Percentiles rank a stretch among this genome's conserved stretches.
phyloP scores from a whole-genome alignment of 148 eudicot species.

The Rhododendron vialii region DNA sequence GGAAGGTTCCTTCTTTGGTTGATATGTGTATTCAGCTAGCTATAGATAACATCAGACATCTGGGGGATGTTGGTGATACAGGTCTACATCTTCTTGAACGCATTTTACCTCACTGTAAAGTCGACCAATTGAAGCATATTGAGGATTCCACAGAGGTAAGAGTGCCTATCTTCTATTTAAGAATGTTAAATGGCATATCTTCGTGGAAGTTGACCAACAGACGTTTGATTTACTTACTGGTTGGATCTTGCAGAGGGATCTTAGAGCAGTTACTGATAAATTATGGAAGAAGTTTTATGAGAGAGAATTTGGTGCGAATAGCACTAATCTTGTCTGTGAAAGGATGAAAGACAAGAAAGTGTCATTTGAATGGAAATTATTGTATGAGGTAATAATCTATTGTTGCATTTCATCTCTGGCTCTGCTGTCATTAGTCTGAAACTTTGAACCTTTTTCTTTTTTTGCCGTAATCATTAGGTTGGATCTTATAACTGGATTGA shows the following conservation, averaged over 20 bases:
- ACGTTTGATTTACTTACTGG: neutral
- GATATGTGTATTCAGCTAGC: constrained; percentile 80
- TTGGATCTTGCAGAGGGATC: constrained; percentile 65
- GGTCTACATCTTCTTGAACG: constrained; percentile 69
- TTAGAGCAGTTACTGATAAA: constrained; percentile 68
- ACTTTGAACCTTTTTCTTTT: neutral
- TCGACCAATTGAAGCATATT: constrained; percentile 72
- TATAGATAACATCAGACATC: constrained; percentile 73
- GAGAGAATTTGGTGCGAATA: constrained; percentile 47
- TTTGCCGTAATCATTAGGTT: neutral
- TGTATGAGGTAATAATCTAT: constrained; percentile 59
- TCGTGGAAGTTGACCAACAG: neutral
- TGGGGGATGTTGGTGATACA: constrained; percentile 80
- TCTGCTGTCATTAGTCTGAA: neutral
- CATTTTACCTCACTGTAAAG: constrained; percentile 78
- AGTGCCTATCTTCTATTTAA: constrained; percentile 4
- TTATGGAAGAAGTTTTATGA: constrained; percentile 79
- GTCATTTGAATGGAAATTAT: constrained; percentile 55
- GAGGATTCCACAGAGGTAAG: constrained; percentile 77
- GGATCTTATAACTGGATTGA: neutral
- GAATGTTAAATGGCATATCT: neutral
- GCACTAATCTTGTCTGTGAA: constrained; percentile 35
- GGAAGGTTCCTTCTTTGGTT: constrained; percentile 58
- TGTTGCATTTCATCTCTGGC: neutral
- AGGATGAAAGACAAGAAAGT: constrained; percentile 43